These are phyloP conservation scores for Tribonema minus DNA, from an alignment of 108 stramenopile species.

Conservation along the genomic window DNA sequence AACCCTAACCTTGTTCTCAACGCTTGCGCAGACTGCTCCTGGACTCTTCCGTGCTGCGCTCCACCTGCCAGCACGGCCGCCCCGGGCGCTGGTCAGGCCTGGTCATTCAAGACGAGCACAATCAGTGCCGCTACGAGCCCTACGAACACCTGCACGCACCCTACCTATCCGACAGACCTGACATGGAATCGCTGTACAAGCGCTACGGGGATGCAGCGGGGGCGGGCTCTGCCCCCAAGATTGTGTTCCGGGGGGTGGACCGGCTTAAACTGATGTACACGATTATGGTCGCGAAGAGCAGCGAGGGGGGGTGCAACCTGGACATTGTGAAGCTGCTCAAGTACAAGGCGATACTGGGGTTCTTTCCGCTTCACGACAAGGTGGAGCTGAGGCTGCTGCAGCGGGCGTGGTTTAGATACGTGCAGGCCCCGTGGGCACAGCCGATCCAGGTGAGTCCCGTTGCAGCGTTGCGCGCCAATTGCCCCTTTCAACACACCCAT, in stretches of 20 bases:
- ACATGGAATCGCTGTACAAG: conserved; percentile 27
- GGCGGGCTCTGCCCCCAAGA: not conserved
- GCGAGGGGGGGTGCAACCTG: conserved; percentile 43
- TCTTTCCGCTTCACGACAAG: conserved; percentile 52
- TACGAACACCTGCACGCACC: conserved; percentile 32
- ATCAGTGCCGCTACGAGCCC: conserved; percentile 26
- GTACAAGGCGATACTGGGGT: conserved; percentile 30
- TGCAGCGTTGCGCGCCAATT: too few relatives aligned
- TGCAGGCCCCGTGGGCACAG: conserved; percentile 3
- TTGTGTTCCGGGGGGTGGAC: conserved; percentile 43
- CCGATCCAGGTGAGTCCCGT: too few relatives aligned
- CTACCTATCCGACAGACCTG: conserved; percentile 23
- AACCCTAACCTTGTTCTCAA: too few relatives aligned
- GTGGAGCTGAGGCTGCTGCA: conserved; percentile 41
- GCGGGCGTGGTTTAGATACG: too few relatives aligned
- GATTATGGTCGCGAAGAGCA: conserved; percentile 43
- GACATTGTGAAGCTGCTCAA: conserved; percentile 38
- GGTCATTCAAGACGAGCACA: conserved; percentile 24
- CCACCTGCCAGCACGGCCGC: conserved; percentile 23
- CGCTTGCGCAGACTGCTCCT: too few relatives aligned
- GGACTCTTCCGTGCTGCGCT: conserved; percentile 1
- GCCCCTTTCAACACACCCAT: too few relatives aligned
- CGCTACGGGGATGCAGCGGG: conserved; percentile 14
- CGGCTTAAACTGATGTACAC: conserved; percentile 45
- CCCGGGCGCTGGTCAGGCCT: conserved; percentile 18